Evolutionary conservation across 2,329 filamentous ascomycete species (phyloP), one percentile per base, ranked within the genome.

Genomic region (Fusarium newnesense): DNA sequence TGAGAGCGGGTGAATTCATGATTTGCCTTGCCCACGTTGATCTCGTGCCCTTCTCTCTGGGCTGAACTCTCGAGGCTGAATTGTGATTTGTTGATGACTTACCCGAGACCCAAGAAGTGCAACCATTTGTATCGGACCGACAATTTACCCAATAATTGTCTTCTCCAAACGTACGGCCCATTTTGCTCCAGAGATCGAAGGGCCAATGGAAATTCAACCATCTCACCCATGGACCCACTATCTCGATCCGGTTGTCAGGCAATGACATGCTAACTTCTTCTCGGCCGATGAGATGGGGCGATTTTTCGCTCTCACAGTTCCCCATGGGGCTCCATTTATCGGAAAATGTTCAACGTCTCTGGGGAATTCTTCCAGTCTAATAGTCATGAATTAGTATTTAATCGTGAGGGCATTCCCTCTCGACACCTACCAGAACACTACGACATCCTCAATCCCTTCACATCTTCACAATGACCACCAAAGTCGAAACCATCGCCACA

Each of bases 171-270:
- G 8, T 59, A 56, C 28, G 40, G 34, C 30, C 18, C 18, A 5
- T 15, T 13, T 2, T n/a, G 6, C 34, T 13, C 15, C 21, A 52
- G 11, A 12, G 1, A 8, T 5, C 2, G 7, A 11, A 5, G 4
- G 21, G 2, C 67, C 54, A 70, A 42, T 70, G 1, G 34, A 43
- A 70, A 66, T 70, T 70, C 67, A 70, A 4, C 67, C 67, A 60
- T 65, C 57, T 44, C 34, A 30, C 12, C 43, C 67, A 19, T 18
- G 4, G 10, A 4, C 2, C 44, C 24, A 11, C 10, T 44, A 5
- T 26, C 43, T 26, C 10, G 42, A 65, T 43, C n/a, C 26, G 32
- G 30, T 21, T 58, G 21, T 30, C 11, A 36, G 15, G 28, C 46
- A 39, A 12, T 60, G 53, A 52, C 34, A 36, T 43, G 30, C n/a